Evolutionary conservation across 768 basidiomycete species (phyloP), one percentile per base, ranked within the genome.

Genomic region (Mrakia frigida): DNA sequence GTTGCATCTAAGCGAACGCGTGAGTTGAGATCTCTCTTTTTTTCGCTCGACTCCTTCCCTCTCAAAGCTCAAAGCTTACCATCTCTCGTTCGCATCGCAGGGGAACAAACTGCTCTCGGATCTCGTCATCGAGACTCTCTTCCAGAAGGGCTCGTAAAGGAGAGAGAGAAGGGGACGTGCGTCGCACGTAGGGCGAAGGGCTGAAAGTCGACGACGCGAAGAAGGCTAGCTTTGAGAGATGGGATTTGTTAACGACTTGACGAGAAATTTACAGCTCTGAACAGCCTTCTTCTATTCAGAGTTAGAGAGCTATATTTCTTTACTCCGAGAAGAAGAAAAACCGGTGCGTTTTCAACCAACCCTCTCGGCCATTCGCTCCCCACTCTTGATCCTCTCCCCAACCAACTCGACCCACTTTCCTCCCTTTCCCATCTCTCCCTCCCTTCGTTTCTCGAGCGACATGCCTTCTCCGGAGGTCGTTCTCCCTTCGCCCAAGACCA

Each of bases 401-500:
- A 56, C 56, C n/a, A 28, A 5, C 56, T 28, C 56, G 56, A 16
- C n/a, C n/a, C 56, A 56, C 56, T 56, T 56, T 11, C 28, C 53
- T 6, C 52, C 11, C 70, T 23, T 10, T 4, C 23, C 37, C 37
- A 9, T 39, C 35, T 5, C 71, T 28, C 71, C 31, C 3, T 35
- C 18, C 7, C 72, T 18, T 53, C 53, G 33, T 35, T 23, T 56
- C 53, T 23, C 60, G n/a, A n/a, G 31, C 28, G n/a, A n/a, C 52
- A 37, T 43, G 73, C 63, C 73, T 4, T 31, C 70, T 28, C 61
- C 60, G 0, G 76, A 77, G 67, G 68, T 77, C 21, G 52, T 60
- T n/a, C 73, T 77, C 60, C 76, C 76, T 37, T 63, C 76, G 14
- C 72, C 76, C 46, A 67, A 70, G 65, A 68, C 56, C 41, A 77